A percentile compares a stretch with the other conserved stretches of the same genome.
Evolutionary conservation across 2,329 filamentous ascomycete species (phyloP).

Genomic region (Albifimbria verrucaria): DNA sequence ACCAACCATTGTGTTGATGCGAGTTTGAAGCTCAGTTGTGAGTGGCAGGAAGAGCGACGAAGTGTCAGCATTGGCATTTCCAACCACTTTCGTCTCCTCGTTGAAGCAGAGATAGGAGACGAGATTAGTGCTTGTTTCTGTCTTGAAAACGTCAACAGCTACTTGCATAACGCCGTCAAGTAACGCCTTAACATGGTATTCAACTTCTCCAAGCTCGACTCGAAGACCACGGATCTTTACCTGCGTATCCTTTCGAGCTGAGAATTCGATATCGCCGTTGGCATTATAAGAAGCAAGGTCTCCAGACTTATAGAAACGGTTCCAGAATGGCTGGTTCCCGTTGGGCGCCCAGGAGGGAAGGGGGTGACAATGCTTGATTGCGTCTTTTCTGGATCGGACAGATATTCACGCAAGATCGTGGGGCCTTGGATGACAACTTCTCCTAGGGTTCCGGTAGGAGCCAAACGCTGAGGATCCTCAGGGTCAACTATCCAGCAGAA

Average conservation of each 20-base stretch:
- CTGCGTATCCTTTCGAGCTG: slow-evolving; percentile 2
- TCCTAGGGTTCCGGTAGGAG: slow-evolving; percentile 8
- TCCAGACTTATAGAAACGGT: slow-evolving; percentile 12
- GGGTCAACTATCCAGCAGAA: slow-evolving; percentile 7
- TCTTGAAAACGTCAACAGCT: slow-evolving; percentile 38
- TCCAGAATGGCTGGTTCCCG: not conserved
- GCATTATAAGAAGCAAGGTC: slow-evolving; percentile 12
- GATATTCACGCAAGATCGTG: slow-evolving; percentile 7
- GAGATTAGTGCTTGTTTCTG: slow-evolving; percentile 35
- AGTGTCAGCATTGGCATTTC: not conserved
- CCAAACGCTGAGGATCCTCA: not conserved
- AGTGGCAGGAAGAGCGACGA: not conserved
- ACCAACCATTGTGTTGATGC: not conserved
- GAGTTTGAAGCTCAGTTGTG: not conserved
- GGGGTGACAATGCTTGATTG: not conserved
- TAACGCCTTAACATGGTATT: slow-evolving; percentile 10
- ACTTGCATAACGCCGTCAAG: slow-evolving; percentile 6
- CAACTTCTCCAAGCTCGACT: slow-evolving; percentile 15
- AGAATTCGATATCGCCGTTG: slow-evolving; percentile 11
- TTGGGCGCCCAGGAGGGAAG: slow-evolving; percentile 3
- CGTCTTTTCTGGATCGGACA: slow-evolving; percentile 1
- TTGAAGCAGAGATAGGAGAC: slow-evolving; percentile 33
- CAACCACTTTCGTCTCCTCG: not conserved
- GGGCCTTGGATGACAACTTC: slow-evolving; percentile 13
- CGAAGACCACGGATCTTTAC: slow-evolving; percentile 18